Evolutionary conservation across 2,329 filamentous ascomycete species (phyloP).

Genomic region (Beauveria medogensis): DNA sequence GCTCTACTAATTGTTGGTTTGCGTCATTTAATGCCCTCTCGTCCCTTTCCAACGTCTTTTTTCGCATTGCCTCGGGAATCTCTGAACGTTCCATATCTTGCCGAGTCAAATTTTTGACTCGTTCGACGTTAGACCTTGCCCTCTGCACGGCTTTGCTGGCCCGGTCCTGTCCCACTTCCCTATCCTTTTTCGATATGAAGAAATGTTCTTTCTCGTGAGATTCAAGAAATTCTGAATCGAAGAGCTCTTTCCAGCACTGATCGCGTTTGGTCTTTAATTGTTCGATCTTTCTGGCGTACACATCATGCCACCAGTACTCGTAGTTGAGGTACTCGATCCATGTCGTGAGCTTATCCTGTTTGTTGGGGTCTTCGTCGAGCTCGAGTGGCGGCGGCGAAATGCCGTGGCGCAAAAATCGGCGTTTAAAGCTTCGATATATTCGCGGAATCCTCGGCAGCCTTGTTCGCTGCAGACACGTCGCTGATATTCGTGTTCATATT

Average conservation of each 20-base stretch:
- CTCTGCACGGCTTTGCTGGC: background rate
- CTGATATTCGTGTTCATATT: background rate
- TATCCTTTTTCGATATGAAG: background rate
- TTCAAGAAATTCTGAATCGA: constrained; percentile 22
- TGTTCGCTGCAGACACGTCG: background rate
- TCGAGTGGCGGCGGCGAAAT: constrained; percentile 21
- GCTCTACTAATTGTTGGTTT: background rate
- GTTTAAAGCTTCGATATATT: constrained; percentile 20
- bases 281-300: constrained; percentile 12
- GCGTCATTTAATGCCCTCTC: background rate
- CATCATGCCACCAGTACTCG: constrained; percentile 19
- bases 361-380: constrained; percentile 20
- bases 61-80: background rate
- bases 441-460: constrained; percentile 15
- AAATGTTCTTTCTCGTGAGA: constrained; percentile 14
- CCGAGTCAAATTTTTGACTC: background rate
- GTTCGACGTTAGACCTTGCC: background rate
- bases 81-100: background rate
- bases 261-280: constrained; percentile 18
- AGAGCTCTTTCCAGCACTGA: constrained; percentile 24
- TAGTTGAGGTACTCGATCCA: constrained; percentile 31
- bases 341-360: constrained; percentile 25
- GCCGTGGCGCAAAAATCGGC: constrained; percentile 20
- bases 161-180: background rate
- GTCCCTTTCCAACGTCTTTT: background rate